phyloP scores from a whole-genome alignment of 257 asterid species.

The Gardenia jasminoides region DNA sequence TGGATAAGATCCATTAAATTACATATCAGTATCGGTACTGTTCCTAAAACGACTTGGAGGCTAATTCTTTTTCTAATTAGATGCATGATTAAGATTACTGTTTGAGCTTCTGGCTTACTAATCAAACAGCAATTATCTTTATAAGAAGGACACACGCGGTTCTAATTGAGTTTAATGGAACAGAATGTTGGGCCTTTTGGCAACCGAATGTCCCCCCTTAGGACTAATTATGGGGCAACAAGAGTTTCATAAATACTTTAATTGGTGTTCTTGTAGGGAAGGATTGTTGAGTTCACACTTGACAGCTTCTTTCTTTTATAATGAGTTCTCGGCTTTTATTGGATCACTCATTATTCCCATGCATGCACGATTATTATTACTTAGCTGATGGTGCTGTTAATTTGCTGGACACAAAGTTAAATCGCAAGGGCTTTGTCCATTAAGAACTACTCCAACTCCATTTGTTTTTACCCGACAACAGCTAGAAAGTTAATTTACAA shows the following conservation, averaged over 20 bases:
- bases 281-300: conserved; percentile 34
- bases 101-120: background rate
- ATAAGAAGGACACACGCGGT: background rate
- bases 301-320: conserved; percentile 12
- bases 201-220: conserved; percentile 28
- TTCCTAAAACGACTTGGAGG: background rate
- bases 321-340: background rate
- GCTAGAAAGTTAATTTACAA: background rate
- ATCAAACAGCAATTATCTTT: background rate
- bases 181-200: conserved; percentile 26
- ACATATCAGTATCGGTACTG: background rate
- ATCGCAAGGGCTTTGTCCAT: background rate
- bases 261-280: conserved; percentile 28
- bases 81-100: background rate
- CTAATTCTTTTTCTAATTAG: background rate
- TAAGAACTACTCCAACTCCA: background rate
- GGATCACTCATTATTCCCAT: background rate
- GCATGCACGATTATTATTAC: background rate
- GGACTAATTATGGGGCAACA: conserved; percentile 8
- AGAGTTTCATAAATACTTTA: conserved; percentile 5
- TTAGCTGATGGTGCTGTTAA: background rate
- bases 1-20: background rate
- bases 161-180: conserved; percentile 7
- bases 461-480: background rate
- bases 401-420: background rate